These are phyloP conservation scores for Leccinum disarticulatum DNA, from an alignment of 768 basidiomycete species.

Conservation along the genomic window DNA sequence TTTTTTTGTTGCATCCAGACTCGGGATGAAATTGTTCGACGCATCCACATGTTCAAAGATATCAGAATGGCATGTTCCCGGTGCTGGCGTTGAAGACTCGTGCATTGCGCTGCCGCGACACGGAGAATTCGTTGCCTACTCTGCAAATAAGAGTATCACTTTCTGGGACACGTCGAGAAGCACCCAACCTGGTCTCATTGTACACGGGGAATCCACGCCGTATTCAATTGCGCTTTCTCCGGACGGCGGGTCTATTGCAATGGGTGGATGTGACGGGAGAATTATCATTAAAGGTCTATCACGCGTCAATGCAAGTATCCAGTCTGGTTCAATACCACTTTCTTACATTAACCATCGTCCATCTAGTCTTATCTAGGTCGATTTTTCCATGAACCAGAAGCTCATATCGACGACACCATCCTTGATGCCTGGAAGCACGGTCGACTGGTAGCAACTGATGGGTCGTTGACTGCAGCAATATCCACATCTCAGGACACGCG, in stretches of 20 bases:
- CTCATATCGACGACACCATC: neutral
- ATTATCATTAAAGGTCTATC: neutral
- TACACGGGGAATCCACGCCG: neutral
- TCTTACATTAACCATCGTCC: neutral
- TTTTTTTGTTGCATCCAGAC: neutral
- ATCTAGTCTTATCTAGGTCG: neutral
- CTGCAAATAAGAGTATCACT: neutral
- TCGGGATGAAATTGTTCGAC: neutral
- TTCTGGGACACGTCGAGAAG: neutral
- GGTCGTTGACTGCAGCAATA: neutral
- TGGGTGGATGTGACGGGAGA: neutral
- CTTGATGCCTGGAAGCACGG: neutral
- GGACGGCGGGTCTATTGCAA: neutral
- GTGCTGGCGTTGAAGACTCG: neutral
- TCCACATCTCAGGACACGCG: neutral
- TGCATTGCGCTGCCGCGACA: neutral
- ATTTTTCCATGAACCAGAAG: neutral
- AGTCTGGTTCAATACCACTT: neutral
- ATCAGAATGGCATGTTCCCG: neutral
- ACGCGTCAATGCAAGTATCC: neutral
- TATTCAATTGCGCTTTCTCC: neutral
- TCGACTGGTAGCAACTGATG: neutral
- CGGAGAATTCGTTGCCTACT: neutral
- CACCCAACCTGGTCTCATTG: neutral
- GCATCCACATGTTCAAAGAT: neutral